phyloP scores from a whole-genome alignment of 2,329 filamentous ascomycete genomes.

The Xylariomycetidae sp. region DNA sequence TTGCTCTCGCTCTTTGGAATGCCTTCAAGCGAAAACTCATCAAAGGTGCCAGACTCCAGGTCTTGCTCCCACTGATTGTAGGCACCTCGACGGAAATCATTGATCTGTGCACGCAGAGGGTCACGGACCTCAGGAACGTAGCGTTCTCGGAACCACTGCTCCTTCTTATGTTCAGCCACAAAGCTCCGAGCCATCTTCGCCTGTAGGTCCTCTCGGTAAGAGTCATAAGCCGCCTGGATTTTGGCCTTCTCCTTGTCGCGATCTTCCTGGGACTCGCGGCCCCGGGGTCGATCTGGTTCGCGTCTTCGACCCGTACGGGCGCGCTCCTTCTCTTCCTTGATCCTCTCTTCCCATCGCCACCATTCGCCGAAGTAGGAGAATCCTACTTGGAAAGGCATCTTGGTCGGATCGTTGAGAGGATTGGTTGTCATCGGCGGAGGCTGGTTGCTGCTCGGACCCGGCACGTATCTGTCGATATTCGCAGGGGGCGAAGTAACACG shows the following conservation, averaged over 20 bases:
- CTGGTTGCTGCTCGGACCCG: slow-evolving; percentile 56
- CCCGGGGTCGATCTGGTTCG: slow-evolving; percentile 56
- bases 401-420: slow-evolving; percentile 65
- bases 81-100: slow-evolving; percentile 69
- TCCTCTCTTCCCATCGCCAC: slow-evolving; percentile 77
- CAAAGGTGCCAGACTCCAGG: slow-evolving; percentile 77
- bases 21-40: slow-evolving; percentile 90
- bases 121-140: slow-evolving; percentile 82
- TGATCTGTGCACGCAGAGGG: slow-evolving; percentile 66
- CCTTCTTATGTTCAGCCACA: slow-evolving; percentile 84
- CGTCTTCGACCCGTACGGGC: slow-evolving; percentile 62
- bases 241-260: slow-evolving; percentile 72
- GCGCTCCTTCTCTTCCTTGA: slow-evolving; percentile 76
- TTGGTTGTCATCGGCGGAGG: slow-evolving; percentile 50
- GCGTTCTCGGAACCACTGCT: slow-evolving; percentile 97
- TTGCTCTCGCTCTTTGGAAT: slow-evolving; percentile 91
- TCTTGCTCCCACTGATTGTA: slow-evolving; percentile 89
- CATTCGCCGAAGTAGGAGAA: slow-evolving; percentile 84
- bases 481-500: slow-evolving; percentile 57
- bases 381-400: slow-evolving; percentile 71
- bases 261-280: slow-evolving; percentile 64
- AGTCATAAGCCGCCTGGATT: slow-evolving; percentile 65
- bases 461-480: slow-evolving; percentile 81
- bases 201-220: slow-evolving; percentile 63
- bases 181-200: slow-evolving; percentile 82